Percentiles rank a stretch among this genome's conserved stretches.
Evolutionary conservation across 495 filamentous ascomycete genomes (phyloP).

Genomic region (Copromyces sp.): DNA sequence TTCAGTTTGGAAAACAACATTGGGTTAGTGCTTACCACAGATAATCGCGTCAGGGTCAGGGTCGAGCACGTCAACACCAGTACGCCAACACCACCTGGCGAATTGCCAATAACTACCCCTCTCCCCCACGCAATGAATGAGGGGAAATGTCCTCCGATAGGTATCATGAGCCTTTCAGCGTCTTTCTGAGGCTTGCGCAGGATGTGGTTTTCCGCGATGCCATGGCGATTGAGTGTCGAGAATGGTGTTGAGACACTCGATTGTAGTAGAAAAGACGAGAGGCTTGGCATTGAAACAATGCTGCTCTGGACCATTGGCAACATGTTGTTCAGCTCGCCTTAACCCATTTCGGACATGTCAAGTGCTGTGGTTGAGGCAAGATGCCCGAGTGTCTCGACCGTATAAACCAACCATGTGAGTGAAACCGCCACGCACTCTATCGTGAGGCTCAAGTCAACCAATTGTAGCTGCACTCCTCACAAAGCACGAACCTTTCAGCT

Average conservation of each 20-base stretch:
- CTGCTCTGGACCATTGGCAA: neutral
- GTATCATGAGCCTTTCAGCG: neutral
- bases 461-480: neutral
- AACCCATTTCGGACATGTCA: no score
- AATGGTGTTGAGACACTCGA: neutral
- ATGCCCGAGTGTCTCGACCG: neutral
- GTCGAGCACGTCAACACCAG: constrained; percentile 15
- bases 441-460: neutral
- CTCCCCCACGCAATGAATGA: neutral
- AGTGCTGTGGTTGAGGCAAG: neutral
- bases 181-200: neutral
- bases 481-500: neutral
- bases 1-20: no score
- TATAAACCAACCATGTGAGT: no score
- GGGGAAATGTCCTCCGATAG: neutral
- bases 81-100: constrained; percentile 9
- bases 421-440: neutral
- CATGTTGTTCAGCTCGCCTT: no score
- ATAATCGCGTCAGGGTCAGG: constrained; percentile 8
- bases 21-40: neutral
- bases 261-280: fast-evolving
- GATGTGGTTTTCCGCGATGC: neutral
- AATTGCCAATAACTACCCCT: neutral
- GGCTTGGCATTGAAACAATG: neutral
- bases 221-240: neutral